phyloP scores from a whole-genome alignment of 345 rosid genomes.

The Reutealis trisperma region DNA sequence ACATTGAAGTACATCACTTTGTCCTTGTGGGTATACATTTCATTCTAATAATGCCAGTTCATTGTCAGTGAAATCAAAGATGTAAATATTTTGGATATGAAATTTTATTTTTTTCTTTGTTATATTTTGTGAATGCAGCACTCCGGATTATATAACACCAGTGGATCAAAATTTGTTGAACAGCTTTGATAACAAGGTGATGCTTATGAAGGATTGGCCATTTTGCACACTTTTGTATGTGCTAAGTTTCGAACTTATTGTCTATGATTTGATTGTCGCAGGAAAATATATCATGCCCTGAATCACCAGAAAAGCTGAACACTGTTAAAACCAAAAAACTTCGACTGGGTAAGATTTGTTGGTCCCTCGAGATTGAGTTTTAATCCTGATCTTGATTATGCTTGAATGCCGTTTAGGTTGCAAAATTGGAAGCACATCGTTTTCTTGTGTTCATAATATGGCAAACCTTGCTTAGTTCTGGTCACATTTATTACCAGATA shows the following conservation, averaged over 20 bases:
- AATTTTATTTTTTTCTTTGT: background rate
- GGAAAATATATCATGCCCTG: slow-evolving; percentile 83
- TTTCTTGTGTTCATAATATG: background rate
- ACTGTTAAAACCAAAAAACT: slow-evolving; percentile 58
- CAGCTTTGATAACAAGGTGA: slow-evolving; percentile 69
- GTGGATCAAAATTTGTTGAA: slow-evolving; percentile 65
- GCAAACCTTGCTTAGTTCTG: background rate
- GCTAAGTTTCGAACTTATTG: slow-evolving; percentile 4
- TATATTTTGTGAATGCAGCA: slow-evolving; percentile 49
- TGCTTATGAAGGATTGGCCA: background rate
- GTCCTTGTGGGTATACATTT: background rate
- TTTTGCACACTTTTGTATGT: background rate
- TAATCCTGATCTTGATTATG: background rate
- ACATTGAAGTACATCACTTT: background rate
- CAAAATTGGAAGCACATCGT: background rate
- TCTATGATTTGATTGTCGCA: slow-evolving; percentile 20
- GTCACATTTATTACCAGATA: background rate
- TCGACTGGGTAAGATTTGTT: slow-evolving; percentile 50
- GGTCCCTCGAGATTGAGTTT: background rate
- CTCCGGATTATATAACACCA: slow-evolving; percentile 96
- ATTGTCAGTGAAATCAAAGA: background rate
- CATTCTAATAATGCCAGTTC: background rate
- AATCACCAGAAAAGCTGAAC: slow-evolving; percentile 79
- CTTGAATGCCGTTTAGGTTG: background rate
- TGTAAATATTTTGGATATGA: background rate